These are phyloP conservation scores for Dendrocalamus latiflorus DNA, from an alignment of 202 grass and related monocot genomes.

Conservation along the genomic window DNA sequence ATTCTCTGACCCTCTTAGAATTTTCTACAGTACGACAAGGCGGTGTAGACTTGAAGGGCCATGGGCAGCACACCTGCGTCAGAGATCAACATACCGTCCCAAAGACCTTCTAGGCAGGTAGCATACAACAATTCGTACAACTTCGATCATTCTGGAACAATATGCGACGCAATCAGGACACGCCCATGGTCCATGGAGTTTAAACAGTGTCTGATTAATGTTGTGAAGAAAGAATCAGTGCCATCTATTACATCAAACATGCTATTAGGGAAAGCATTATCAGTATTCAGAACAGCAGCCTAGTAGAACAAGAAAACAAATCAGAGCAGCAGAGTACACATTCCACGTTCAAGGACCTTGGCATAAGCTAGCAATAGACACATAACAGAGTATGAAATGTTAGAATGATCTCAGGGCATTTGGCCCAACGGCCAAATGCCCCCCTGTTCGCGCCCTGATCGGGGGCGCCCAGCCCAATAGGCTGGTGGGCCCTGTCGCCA, in stretches of 20 bases:
- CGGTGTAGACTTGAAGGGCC: too few species aligned
- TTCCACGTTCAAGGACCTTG: constrained; percentile 13
- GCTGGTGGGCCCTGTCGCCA: too few species aligned
- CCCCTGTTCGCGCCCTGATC: too few species aligned
- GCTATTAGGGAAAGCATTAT: neutral
- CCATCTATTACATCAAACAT: neutral
- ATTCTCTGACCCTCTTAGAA: neutral
- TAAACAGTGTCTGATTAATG: neutral
- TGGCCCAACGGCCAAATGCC: too few species aligned
- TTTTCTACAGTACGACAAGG: too few species aligned
- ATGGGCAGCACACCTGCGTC: neutral
- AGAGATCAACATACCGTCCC: neutral
- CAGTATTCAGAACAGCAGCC: neutral
- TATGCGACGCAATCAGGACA: neutral
- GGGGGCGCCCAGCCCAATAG: too few species aligned
- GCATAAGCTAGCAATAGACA: neutral
- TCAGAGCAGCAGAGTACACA: neutral
- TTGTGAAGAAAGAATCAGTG: neutral
- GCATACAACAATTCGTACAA: neutral
- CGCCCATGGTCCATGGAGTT: neutral
- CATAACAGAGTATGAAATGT: neutral
- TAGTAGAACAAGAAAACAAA: neutral
- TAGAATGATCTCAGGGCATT: too few species aligned
- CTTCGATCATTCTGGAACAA: neutral
- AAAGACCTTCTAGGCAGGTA: neutral